Evolutionary conservation across 805 yeast genomes (phyloP).

Genomic region (Brettanomyces bruxellensis): DNA sequence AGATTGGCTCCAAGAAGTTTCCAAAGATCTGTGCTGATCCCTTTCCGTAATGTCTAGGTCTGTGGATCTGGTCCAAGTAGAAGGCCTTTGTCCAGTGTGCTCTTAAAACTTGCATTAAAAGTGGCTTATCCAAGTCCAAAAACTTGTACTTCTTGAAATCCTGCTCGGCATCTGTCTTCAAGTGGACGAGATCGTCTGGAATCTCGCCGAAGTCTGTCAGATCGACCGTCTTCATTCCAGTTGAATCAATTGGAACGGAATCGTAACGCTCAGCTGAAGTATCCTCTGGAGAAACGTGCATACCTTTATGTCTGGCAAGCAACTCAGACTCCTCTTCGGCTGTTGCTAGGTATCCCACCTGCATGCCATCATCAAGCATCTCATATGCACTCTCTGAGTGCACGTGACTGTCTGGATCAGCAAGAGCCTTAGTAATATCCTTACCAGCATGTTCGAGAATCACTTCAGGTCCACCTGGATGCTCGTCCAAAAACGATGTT

Average conservation of each 20-base stretch:
- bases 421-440: conserved; percentile 64
- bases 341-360: conserved; percentile 80
- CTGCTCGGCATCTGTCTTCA: conserved; percentile 66
- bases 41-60: conserved; percentile 96
- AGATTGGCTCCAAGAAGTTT: conserved; percentile 84
- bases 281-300: conserved; percentile 30
- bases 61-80: conserved; percentile 90
- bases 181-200: conserved; percentile 65
- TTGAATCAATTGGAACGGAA: conserved; percentile 5
- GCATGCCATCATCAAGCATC: conserved; percentile 75
- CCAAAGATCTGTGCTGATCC: conserved; percentile 97
- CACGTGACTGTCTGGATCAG: conserved; percentile 59
- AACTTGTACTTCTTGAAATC: conserved; percentile 78
- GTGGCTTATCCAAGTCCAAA: conserved; percentile 75
- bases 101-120: conserved; percentile 69
- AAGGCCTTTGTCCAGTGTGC: conserved; percentile 78
- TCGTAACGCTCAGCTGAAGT: background rate
- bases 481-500: conserved; percentile 61
- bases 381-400: conserved; percentile 88
- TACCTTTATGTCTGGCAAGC: conserved; percentile 44
- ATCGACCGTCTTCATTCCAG: conserved; percentile 28
- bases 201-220: conserved; percentile 51
- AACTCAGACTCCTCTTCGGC: conserved; percentile 67
- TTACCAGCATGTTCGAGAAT: conserved; percentile 50
- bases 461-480: conserved; percentile 60